A percentile compares a stretch with the other conserved stretches of the same genome.
These are phyloP conservation scores for Kurtzmaniella cleridarum DNA, from an alignment of 805 yeast genomes.

Conservation along the genomic window DNA sequence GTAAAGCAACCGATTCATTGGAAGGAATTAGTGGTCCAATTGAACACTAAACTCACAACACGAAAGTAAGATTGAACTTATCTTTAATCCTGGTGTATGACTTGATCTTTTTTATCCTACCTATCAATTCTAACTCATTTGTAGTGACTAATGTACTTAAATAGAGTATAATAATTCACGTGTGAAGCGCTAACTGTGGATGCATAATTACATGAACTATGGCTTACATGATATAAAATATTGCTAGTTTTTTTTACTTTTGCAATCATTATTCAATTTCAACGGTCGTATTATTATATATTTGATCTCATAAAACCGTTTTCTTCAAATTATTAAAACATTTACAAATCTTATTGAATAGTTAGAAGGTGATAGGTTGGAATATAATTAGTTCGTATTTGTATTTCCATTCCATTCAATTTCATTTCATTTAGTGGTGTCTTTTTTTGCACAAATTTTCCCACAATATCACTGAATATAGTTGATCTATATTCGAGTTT, in stretches of 20 bases:
- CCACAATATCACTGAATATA: background rate
- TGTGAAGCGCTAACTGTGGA: slow-evolving; percentile 21
- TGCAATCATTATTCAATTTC: slow-evolving; percentile 1
- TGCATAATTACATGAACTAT: slow-evolving; percentile 9
- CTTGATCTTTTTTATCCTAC: no score
- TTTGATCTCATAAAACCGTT: slow-evolving; percentile 3
- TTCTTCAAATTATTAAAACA: background rate
- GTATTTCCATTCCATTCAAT: no score
- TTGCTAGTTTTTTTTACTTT: background rate
- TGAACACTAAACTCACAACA: no score
- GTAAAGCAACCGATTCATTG: no score
- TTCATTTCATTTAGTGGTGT: background rate
- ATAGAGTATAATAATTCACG: slow-evolving; percentile 19
- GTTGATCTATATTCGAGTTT: background rate
- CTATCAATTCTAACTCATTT: no score
- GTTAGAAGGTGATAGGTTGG: no score
- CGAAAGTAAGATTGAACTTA: no score
- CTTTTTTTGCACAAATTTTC: background rate
- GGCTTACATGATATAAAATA: background rate
- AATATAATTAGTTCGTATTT: no score
- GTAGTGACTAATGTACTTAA: no score
- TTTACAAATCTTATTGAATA: no score
- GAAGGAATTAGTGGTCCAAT: background rate
- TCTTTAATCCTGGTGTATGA: no score
- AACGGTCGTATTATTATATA: slow-evolving; percentile 1